Conservation (phyloP, 805 yeast species). For the Tetrapisispora taiwanensis region DNA sequence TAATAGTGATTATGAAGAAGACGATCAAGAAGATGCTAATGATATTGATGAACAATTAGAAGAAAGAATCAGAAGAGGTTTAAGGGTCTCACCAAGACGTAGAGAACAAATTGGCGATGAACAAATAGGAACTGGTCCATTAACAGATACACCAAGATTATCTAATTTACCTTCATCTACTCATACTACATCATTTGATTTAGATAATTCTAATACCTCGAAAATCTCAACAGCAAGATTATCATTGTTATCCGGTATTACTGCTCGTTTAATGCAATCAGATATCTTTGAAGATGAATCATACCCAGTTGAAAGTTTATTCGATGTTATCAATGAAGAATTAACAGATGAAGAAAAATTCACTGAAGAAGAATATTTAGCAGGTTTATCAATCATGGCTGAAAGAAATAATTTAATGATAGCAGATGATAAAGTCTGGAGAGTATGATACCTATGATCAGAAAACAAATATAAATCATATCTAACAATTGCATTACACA, state of each 20-base stretch:
- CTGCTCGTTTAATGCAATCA: constrained; percentile 39
- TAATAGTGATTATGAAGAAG: constrained; percentile 29
- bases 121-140: constrained; percentile 11
- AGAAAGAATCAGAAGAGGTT: constrained; percentile 17
- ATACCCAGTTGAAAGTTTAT: constrained; percentile 31
- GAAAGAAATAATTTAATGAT: constrained; percentile 39
- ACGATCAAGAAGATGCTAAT: constrained; percentile 14
- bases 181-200: constrained; percentile 15
- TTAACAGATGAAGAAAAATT: constrained; percentile 41
- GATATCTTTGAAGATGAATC: constrained; percentile 37
- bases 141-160: constrained; percentile 17
- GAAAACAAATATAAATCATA: too few relatives aligned
- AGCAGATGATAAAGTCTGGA: constrained; percentile 41
- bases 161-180: constrained; percentile 17
- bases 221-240: constrained; percentile 43
- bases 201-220: constrained; percentile 16
- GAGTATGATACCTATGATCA: constrained; percentile 20
- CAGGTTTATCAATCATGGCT: constrained; percentile 36
- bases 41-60: constrained; percentile 8
- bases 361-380: constrained; percentile 34
- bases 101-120: constrained; percentile 6
- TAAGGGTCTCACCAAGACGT: constrained; percentile 27
- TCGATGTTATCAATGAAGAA: constrained; percentile 35
- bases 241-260: constrained; percentile 35
- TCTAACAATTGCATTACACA: too few relatives aligned